Percentiles rank a stretch among this genome's conserved stretches.
Evolutionary conservation across 306 rosid species (phyloP).

Genomic region (Datisca glomerata): DNA sequence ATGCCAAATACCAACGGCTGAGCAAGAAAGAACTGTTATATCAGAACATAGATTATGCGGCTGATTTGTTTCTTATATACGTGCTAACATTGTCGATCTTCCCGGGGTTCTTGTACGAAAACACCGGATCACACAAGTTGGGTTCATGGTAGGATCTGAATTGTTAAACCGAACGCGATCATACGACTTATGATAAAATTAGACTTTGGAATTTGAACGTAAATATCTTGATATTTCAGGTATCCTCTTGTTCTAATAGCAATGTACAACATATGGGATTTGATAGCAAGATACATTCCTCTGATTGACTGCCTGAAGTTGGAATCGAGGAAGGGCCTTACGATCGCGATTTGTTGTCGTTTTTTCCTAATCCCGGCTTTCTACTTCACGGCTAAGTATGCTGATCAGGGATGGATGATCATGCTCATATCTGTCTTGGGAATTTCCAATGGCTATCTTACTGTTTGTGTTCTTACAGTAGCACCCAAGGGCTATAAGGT

Average conservation of each 20-base stretch:
- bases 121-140: constrained; percentile 64
- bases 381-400: constrained; percentile 74
- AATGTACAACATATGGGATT: constrained; percentile 48
- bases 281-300: constrained; percentile 57
- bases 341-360: constrained; percentile 28
- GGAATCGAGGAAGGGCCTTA: constrained; percentile 56
- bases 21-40: constrained; percentile 37
- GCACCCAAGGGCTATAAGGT: constrained; percentile 81
- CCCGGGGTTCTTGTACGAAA: constrained; percentile 83
- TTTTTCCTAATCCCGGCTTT: constrained; percentile 63
- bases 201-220: too few species aligned
- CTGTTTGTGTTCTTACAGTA: constrained; percentile 61
- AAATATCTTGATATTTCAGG: constrained; percentile 47
- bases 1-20: constrained; percentile 25
- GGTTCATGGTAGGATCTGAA: constrained; percentile 53
- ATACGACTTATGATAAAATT: too few species aligned
- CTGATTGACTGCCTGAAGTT: constrained; percentile 41
- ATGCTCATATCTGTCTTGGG: constrained; percentile 56
- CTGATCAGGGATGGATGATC: constrained; percentile 82
- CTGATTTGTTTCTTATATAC: constrained; percentile 46
- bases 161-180: too few species aligned
- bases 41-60: constrained; percentile 45
- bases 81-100: constrained; percentile 58
- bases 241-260: constrained; percentile 60
- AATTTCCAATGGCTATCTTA: constrained; percentile 66